Conservation (phyloP, 345 rosid species). For the Lenwebbia sp. region DNA sequence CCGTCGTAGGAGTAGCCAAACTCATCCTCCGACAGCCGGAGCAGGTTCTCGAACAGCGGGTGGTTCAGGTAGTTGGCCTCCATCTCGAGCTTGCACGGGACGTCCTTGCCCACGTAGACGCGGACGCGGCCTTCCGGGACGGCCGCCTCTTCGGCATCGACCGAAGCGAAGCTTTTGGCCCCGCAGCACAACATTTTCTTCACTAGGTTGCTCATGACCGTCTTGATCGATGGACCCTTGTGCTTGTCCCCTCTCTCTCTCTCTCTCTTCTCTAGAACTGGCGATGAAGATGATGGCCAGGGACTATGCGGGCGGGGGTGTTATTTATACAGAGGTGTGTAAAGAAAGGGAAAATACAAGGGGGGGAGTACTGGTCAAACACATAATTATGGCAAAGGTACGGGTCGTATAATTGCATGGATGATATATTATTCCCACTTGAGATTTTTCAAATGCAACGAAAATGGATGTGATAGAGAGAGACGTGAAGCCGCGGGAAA, state of each 20-base stretch:
- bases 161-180: slow-evolving; percentile 11
- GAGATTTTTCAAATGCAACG: background rate
- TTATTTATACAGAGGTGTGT: background rate
- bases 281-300: background rate
- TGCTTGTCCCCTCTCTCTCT: background rate
- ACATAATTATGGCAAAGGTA: background rate
- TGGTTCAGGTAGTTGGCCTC: slow-evolving; percentile 44
- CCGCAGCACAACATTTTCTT: slow-evolving; percentile 39
- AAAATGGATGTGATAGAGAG: background rate
- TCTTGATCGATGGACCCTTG: background rate
- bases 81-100: slow-evolving; percentile 26
- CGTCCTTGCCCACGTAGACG: slow-evolving; percentile 27
- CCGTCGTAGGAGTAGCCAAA: slow-evolving; percentile 42
- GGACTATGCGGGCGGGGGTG: background rate
- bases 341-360: background rate
- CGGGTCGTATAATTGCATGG: background rate
- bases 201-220: slow-evolving; percentile 8
- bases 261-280: background rate
- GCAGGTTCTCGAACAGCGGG: slow-evolving; percentile 35
- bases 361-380: background rate
- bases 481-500: background rate
- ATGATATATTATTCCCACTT: background rate
- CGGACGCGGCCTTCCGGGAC: slow-evolving; percentile 25
- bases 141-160: background rate
- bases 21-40: slow-evolving; percentile 29